These are phyloP conservation scores for Solanum bulbocastanum DNA, from an alignment of 257 asterid species.

Conservation along the genomic window DNA sequence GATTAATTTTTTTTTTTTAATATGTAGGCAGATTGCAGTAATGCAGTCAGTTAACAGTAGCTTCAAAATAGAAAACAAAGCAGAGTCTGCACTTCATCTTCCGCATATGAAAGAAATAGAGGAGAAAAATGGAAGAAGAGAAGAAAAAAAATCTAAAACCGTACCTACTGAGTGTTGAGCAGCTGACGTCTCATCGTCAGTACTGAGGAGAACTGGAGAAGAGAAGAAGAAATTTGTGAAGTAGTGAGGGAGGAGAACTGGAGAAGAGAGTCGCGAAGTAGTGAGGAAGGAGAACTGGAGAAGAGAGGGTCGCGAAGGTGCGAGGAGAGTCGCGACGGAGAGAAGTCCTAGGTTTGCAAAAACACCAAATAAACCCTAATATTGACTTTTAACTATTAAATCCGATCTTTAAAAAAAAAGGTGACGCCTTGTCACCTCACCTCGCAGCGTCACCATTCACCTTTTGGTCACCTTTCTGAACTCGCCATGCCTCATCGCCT, in stretches of 20 bases:
- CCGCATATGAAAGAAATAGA: too few species aligned
- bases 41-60: not conserved
- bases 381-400: not conserved
- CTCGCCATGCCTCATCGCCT: not conserved
- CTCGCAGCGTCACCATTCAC: not conserved
- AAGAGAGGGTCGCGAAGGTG: not conserved
- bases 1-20: too few species aligned
- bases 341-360: not conserved
- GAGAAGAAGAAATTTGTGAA: too few species aligned
- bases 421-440: not conserved
- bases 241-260: not conserved
- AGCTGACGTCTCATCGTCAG: too few species aligned
- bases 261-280: not conserved
- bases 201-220: too few species aligned
- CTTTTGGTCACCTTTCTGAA: not conserved
- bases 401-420: not conserved
- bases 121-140: too few species aligned
- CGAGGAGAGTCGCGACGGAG: not conserved
- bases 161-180: too few species aligned
- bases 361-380: not conserved
- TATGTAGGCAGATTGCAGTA: not conserved
- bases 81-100: not conserved
- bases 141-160: too few species aligned
- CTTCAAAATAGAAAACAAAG: not conserved
- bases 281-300: not conserved